Evolutionary conservation across 345 rosid species (phyloP), one percentile per base, ranked within the genome.

Genomic region (Gossypium sturtianum): DNA sequence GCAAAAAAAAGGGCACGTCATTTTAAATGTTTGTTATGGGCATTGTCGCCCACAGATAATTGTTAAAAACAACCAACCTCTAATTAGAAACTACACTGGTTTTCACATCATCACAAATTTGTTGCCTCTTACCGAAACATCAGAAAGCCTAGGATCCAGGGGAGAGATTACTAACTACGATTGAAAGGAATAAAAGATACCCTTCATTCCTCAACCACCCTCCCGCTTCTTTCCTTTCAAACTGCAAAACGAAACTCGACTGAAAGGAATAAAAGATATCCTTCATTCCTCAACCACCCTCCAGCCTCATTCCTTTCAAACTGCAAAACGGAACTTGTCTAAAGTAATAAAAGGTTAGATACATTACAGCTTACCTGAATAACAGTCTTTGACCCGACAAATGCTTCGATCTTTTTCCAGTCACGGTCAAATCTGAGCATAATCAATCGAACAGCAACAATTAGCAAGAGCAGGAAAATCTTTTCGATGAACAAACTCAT

Each of bases 361-460:
- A 22, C 20, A 11, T 49, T 79, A 70, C 19, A 64, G 22, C 44
- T 60, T 66, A 90, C 97, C 96, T 92, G 97, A 77, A 92, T 90
- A 74, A 87, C 93, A 61, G 97, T 89, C 87, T 90, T 92, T 53
- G 97, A 90, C 70, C 96, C 97, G 74, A 90, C 75, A 76, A 92
- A 92, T 22, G 97, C 93, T 87, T 92, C 93, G 70, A 92, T 92
- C 82, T 92, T 92, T 77, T 90, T 92, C 97, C 97, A 92, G 80
- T 92, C 97, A 64, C 96, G 92, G 34, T 92, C 97, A 86, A 92
- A 92, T 72, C 97, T 92, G 86, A 54, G 69, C 38, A 71, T 48
- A 70, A 80, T 51, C 57, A 71, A 41, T 51, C 12, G 12, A 51
- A n/a, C 48, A 53, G 13, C 6, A 34, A 57, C 38, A 59, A 45